Base-by-base conservation (phyloP, 2,329 filamentous ascomycete species). In the Fusarium nematophilum region DNA sequence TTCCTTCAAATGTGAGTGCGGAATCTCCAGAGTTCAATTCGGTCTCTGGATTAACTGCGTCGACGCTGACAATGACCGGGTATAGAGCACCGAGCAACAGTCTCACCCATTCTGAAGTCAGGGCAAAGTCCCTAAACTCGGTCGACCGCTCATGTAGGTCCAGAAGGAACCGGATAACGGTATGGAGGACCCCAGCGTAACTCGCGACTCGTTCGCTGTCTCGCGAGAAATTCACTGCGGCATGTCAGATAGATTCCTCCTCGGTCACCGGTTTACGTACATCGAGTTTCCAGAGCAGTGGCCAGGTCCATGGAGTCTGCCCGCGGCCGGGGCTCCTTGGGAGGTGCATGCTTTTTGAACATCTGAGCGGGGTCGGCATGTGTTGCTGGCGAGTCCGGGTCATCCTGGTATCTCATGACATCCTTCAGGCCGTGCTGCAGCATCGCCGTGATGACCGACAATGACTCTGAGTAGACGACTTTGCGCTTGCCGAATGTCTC, bases 1-100 rank as follows among this genome's bases (percentile, higher is more conserved):
- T 88, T 1, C 92, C 92, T 64, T 95, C 92, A 64, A 97, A 96
- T 1, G 87, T 94, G 53, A 97, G 83, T 2, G 87, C 85, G 9
- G 91, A 91, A 64, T 93, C 90, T 66, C 90, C 85, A 13, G 92
- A 93, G 66, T 92, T 88, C n/a, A 98, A 78, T 73, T 99, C 95
- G 1, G 88, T 91, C 67, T 95, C 91, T 0, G 95, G 88, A 49
- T 86, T 90, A 31, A 97, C 89, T 17, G 88, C 84, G 74, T 97
- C 92, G 10, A 91, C 89, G 65, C 92, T 94, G 21, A 97, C 93
- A 43, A 97, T 85, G 14, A 95, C 86, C 2, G 95, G 93, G 71
- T 95, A 99, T 3, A 98, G 79, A 10, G 92, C 89, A 29, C 87
- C 86, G 1, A 97, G 81, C 4, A 99, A 78, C 39, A 92, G 82